Percentiles rank a stretch among this genome's conserved stretches.
Evolutionary conservation across 768 basidiomycete genomes (phyloP).

Genomic region (Amanita phalloides): DNA sequence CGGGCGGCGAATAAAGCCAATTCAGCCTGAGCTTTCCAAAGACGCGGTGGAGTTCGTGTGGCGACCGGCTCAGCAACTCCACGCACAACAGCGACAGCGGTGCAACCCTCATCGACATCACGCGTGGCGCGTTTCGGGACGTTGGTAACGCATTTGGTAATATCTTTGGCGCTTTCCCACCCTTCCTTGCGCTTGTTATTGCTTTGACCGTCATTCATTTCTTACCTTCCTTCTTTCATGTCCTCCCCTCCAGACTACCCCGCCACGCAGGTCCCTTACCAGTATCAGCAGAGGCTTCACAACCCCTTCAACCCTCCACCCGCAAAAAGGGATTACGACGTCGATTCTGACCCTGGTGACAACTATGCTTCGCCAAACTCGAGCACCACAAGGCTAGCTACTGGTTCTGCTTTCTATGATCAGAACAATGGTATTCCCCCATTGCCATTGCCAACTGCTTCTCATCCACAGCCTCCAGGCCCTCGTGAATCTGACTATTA

Average conservation of each 20-base stretch:
- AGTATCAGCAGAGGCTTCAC: conserved; percentile 11
- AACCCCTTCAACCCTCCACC: conserved; percentile 21
- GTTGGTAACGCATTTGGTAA: background rate
- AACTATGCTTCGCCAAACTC: conserved; percentile 34
- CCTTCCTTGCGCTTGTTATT: background rate
- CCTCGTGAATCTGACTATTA: conserved; percentile 22
- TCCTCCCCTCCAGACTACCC: background rate
- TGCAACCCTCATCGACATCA: conserved; percentile 22
- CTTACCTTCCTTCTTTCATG: conserved; percentile 1
- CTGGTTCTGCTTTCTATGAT: conserved; percentile 30
- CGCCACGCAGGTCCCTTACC: background rate
- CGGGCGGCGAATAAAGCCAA: conserved; percentile 7
- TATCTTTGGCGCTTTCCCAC: background rate
- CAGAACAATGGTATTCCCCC: conserved; percentile 18
- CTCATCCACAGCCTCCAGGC: conserved; percentile 11
- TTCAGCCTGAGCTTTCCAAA: conserved; percentile 9
- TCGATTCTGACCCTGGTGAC: conserved; percentile 41
- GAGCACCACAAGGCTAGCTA: conserved; percentile 47
- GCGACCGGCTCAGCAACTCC: conserved; percentile 25
- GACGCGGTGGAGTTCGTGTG: conserved; percentile 33
- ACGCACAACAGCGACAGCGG: conserved; percentile 47
- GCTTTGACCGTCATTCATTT: conserved; percentile 7
- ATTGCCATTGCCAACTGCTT: conserved; percentile 4
- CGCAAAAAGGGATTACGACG: conserved; percentile 30
- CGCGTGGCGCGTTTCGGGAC: background rate